Evolutionary conservation across 2,329 filamentous ascomycete genomes (phyloP), one percentile per base, ranked within the genome.

Genomic region (Pezicula rhizophila): DNA sequence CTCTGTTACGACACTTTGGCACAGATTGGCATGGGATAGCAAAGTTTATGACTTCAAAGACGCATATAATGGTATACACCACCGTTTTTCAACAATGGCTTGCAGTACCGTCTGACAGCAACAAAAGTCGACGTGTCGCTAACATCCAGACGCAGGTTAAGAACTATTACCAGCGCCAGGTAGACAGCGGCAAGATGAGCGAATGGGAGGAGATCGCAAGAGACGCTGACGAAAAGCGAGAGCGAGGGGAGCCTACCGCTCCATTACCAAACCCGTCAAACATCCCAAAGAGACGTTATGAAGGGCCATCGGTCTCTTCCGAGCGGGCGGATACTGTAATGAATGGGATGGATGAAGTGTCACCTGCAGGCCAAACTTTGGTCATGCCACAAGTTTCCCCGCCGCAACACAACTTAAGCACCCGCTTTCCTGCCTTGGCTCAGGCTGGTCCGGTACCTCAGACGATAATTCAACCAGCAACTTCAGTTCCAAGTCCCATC

Each of bases 31-130:
- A 72, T 43, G 79, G 78, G 4, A 92, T 92, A 66, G 85, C 88
- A 37, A 75, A 75, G 45, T 82, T 89, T 59, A 90, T 93, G 85
- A 84, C 85, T 44, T 89, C 87, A 4, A 92, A 92, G 68, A 92
- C 88, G 15, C 78, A 85, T 48, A 86, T 87, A n/a, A 93, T 93
- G 88, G 88, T 87, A 73, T 65, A 75, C 63, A 57, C 47, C 44
- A 40, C 43, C 42, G 39, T 47, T 56, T 62, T 59, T 60, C 56
- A 60, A 58, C 65, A 58, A 57, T 54, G 50, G 53, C 42, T 59
- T 54, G 47, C 49, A 53, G 51, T 61, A 50, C 47, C 52, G 33
- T 56, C 49, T 47, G 55, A 58, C 53, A 62, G 44, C 47, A 61
- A 58, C 49, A 57, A 60, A 48, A 60, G 55, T 55, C 57, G 57